These are phyloP conservation scores for Rhizopus delemar DNA, from an alignment of 371 early-diverging fungal genomes.

Conservation along the genomic window DNA sequence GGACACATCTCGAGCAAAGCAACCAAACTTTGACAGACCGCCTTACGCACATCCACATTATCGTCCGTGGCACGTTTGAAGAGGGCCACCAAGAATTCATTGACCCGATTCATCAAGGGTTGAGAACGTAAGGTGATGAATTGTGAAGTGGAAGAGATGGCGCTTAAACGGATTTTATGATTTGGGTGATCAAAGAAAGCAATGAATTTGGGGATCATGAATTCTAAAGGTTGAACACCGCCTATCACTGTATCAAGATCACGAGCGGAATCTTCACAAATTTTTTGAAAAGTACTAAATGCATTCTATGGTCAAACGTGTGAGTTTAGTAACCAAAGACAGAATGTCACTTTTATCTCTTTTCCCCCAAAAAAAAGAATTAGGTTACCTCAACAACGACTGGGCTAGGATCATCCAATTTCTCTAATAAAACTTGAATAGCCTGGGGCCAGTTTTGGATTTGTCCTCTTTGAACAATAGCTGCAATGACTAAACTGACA, in stretches of 20 bases:
- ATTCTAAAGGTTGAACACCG: constrained; percentile 74
- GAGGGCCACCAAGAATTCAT: constrained; percentile 75
- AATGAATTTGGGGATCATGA: constrained; percentile 87
- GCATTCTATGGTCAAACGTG: constrained; percentile 61
- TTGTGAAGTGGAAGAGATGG: constrained; percentile 78
- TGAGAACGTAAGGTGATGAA: constrained; percentile 74
- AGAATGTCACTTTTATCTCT: neutral
- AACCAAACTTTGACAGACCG: constrained; percentile 92
- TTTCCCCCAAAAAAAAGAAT: constrained; percentile 1
- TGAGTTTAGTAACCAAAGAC: neutral
- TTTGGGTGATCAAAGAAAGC: constrained; percentile 76
- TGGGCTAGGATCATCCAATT: constrained; percentile 69
- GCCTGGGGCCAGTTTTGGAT: constrained; percentile 83
- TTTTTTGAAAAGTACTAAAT: constrained; percentile 83
- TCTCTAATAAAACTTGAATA: constrained; percentile 71
- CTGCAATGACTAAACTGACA: constrained; percentile 72
- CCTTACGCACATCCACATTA: constrained; percentile 78
- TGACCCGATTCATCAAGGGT: constrained; percentile 71
- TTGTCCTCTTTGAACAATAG: constrained; percentile 71
- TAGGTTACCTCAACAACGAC: constrained; percentile 74
- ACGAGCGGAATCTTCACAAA: constrained; percentile 88
- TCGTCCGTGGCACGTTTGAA: constrained; percentile 82
- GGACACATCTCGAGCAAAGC: constrained; percentile 83
- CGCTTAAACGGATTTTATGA: constrained; percentile 70
- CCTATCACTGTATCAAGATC: constrained; percentile 74